A percentile compares a stretch with the other conserved stretches of the same genome.
These are phyloP conservation scores for Ogataea degrootiae DNA, from an alignment of 805 yeast species.

Conservation along the genomic window DNA sequence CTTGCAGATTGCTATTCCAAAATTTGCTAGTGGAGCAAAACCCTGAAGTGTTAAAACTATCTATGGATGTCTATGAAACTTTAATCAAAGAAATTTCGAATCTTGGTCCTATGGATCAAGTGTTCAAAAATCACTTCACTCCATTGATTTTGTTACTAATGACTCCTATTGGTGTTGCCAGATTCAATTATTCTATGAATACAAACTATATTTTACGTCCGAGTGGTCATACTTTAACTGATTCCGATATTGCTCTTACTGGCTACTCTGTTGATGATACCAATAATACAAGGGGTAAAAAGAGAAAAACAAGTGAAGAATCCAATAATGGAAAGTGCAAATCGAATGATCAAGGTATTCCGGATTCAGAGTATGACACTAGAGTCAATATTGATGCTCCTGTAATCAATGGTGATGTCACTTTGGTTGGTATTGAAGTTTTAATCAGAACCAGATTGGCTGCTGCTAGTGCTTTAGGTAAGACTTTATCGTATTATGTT, in stretches of 20 bases:
- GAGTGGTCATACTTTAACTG: constrained; percentile 49
- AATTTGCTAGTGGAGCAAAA: constrained; percentile 89
- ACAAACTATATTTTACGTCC: constrained; percentile 71
- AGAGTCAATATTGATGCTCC: constrained; percentile 91
- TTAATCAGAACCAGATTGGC: constrained; percentile 71
- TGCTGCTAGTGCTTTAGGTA: constrained; percentile 74
- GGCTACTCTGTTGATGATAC: constrained; percentile 23
- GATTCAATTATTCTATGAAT: constrained; percentile 84
- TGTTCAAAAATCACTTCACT: constrained; percentile 51
- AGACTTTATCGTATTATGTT: constrained; percentile 47
- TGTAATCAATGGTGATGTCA: constrained; percentile 84
- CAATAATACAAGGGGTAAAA: constrained; percentile 38
- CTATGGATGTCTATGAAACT: constrained; percentile 55
- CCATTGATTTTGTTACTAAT: constrained; percentile 64
- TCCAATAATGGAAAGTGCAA: constrained; percentile 10
- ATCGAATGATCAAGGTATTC: constrained; percentile 35
- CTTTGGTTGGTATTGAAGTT: constrained; percentile 71
- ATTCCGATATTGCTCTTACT: constrained; percentile 23
- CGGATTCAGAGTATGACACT: constrained; percentile 47
- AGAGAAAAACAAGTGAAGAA: constrained; percentile 35
- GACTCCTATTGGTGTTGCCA: constrained; percentile 94
- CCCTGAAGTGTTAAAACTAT: constrained; percentile 57
- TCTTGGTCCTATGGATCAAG: constrained; percentile 41
- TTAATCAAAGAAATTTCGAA: constrained; percentile 44
- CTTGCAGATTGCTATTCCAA: constrained; percentile 76